phyloP scores from a whole-genome alignment of 2,329 filamentous ascomycete species.

The Shiraia bambusicola region DNA sequence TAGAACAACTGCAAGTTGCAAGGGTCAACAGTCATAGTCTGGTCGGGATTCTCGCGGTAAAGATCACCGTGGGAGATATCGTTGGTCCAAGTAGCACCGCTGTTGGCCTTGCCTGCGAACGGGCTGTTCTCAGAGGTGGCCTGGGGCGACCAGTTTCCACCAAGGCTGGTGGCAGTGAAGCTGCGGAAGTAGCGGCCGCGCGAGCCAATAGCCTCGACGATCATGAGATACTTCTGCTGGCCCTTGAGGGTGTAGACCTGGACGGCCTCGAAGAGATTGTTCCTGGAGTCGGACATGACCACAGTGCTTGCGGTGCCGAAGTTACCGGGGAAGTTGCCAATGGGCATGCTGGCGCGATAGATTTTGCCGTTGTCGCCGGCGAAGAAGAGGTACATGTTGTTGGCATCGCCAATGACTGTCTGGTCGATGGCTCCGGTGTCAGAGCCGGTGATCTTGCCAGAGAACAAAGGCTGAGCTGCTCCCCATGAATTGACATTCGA shows the following conservation, averaged over 20 bases:
- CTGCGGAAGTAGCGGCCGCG: constrained; percentile 67
- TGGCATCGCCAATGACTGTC: constrained; percentile 62
- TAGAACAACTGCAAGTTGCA: constrained; percentile 68
- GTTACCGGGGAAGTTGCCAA: constrained; percentile 61
- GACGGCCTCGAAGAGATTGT: constrained; percentile 66
- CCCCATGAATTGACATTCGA: constrained; percentile 61
- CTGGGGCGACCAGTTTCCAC: constrained; percentile 61
- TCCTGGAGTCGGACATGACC: constrained; percentile 55
- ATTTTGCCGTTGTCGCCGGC: constrained; percentile 67
- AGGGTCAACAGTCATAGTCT: constrained; percentile 64
- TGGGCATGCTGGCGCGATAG: constrained; percentile 64
- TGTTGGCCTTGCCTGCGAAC: constrained; percentile 68
- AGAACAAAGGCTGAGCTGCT: constrained; percentile 56
- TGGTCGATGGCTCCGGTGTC: constrained; percentile 63
- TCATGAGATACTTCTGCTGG: constrained; percentile 63
- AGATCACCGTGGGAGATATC: constrained; percentile 68
- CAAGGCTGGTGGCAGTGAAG: constrained; percentile 61
- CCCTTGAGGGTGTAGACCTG: constrained; percentile 65
- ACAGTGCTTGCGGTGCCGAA: constrained; percentile 57
- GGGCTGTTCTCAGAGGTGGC: constrained; percentile 58
- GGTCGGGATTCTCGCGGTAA: constrained; percentile 57
- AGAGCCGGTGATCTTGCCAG: constrained; percentile 55
- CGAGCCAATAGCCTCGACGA: constrained; percentile 63
- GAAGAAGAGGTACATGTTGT: constrained; percentile 69
- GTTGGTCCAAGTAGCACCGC: constrained; percentile 65